A percentile compares a stretch with the other conserved stretches of the same genome.
phyloP scores from a whole-genome alignment of 495 filamentous ascomycete genomes.

The Aspergillus bridgeri region DNA sequence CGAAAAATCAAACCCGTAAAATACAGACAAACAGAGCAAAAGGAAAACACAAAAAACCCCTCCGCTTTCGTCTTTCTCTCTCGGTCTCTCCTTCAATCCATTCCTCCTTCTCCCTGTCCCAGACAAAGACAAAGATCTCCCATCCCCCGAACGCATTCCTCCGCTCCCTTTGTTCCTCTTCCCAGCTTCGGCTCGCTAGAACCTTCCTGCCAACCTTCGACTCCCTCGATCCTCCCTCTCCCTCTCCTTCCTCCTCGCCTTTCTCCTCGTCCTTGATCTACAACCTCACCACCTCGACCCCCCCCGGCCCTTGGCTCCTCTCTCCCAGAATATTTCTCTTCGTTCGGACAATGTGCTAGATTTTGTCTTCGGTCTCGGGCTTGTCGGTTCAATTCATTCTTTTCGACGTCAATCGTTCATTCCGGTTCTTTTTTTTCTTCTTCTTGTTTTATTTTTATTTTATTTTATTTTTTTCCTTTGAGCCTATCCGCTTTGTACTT shows the following conservation, averaged over 20 bases:
- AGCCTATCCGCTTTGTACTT: slow-evolving; percentile 49
- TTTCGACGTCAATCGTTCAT: slow-evolving; percentile 46
- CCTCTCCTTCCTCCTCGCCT: slow-evolving; percentile 8
- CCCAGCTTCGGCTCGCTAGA: slow-evolving; percentile 16
- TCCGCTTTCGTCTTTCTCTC: slow-evolving; percentile 6
- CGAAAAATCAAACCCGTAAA: slow-evolving; percentile 23
- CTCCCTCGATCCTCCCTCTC: slow-evolving; percentile 15
- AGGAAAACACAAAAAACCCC: slow-evolving; percentile 38
- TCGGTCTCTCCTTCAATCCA: slow-evolving; percentile 8
- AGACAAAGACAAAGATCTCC: not conserved
- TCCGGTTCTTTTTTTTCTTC: slow-evolving; percentile 23
- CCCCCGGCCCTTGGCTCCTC: no score
- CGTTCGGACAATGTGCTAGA: not conserved
- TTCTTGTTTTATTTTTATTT: slow-evolving; percentile 77
- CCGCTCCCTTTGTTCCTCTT: slow-evolving; percentile 27
- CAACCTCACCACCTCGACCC: not conserved
- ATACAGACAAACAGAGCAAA: slow-evolving; percentile 45
- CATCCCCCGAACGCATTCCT: slow-evolving; percentile 13
- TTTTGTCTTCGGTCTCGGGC: not conserved
- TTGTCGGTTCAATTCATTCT: not conserved
- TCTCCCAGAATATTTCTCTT: slow-evolving; percentile 11
- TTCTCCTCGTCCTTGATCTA: slow-evolving; percentile 3
- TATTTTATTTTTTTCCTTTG: slow-evolving; percentile 64
- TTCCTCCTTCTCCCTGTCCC: slow-evolving; percentile 4
- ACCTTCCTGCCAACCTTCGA: slow-evolving; percentile 12